Percentiles rank a stretch among this genome's conserved stretches.
phyloP scores from a whole-genome alignment of 2,329 filamentous ascomycete genomes.

The Ampelomyces quisqualis region DNA sequence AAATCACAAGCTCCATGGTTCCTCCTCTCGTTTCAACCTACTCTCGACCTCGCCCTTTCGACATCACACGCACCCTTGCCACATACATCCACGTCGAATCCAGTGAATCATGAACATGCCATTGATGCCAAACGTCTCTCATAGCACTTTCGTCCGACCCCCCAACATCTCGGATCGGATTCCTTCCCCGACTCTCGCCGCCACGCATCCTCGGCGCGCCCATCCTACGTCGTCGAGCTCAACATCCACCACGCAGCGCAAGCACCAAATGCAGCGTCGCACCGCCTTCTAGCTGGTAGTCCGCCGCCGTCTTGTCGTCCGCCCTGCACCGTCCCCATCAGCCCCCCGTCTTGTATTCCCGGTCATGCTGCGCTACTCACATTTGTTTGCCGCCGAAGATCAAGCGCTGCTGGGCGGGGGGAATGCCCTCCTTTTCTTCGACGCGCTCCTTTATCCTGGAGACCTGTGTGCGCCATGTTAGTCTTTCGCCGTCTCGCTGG shows the following conservation, averaged over 20 bases:
- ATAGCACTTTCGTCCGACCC: too few relatives aligned
- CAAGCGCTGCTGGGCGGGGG: constrained; percentile 90
- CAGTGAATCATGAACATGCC: too few relatives aligned
- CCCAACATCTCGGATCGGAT: not conserved
- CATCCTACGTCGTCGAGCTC: too few relatives aligned
- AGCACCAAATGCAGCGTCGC: constrained; percentile 94
- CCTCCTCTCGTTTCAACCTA: too few relatives aligned
- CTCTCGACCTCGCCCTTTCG: too few relatives aligned
- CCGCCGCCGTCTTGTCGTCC: constrained; percentile 89
- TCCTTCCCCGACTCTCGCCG: not conserved
- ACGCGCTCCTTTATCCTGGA: constrained; percentile 98
- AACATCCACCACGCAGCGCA: constrained; percentile 80
- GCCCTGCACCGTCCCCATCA: constrained; percentile 59
- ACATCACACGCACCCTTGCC: too few relatives aligned
- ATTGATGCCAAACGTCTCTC: too few relatives aligned
- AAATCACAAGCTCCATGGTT: too few relatives aligned
- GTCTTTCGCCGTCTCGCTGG: constrained; percentile 1
- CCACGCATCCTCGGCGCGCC: too few relatives aligned
- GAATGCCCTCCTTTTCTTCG: constrained; percentile 98
- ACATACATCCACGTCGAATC: too few relatives aligned
- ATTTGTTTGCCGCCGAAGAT: constrained; percentile 99
- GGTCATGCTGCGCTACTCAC: constrained; percentile 50
- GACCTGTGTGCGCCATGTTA: constrained; percentile 58
- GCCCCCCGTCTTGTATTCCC: not conserved
- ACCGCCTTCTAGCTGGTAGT: constrained; percentile 88